Percentiles rank a stretch among this genome's conserved stretches.
Conservation (phyloP, 306 rosid species). For the Medicago ruthenica region DNA sequence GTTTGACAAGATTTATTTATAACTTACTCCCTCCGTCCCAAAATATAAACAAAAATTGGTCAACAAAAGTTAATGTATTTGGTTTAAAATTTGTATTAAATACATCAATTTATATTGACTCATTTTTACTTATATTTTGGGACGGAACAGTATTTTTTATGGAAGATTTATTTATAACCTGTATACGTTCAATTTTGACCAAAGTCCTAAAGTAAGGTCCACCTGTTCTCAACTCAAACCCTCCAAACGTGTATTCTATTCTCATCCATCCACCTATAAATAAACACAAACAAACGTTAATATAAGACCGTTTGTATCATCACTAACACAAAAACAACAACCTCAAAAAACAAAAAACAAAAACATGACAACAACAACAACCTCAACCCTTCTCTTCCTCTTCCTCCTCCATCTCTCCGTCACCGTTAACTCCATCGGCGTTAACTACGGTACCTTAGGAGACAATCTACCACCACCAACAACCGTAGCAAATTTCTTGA, state of each 20-base stretch:
- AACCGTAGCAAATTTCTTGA: slow-evolving; percentile 67
- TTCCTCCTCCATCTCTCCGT: slow-evolving; percentile 48
- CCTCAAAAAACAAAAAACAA: slow-evolving; percentile 16
- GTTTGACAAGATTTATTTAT: too few relatives aligned
- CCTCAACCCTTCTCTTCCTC: slow-evolving; percentile 36
- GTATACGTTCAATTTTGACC: slow-evolving; percentile 1
- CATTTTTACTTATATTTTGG: too few relatives aligned
- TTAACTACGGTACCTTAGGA: slow-evolving; percentile 85
- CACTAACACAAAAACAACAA: too few relatives aligned
- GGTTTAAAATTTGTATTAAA: too few relatives aligned
- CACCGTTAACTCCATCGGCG: slow-evolving; percentile 65
- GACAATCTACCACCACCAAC: slow-evolving; percentile 77
- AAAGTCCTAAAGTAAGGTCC: neutral
- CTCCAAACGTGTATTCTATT: neutral
- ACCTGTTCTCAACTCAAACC: neutral
- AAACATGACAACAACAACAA: slow-evolving; percentile 28
- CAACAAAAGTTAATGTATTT: too few relatives aligned
- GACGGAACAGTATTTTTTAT: too few relatives aligned
- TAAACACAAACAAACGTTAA: slow-evolving; percentile 1
- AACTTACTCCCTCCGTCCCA: too few relatives aligned
- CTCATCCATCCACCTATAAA: neutral
- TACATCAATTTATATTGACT: too few relatives aligned
- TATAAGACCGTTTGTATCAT: slow-evolving; percentile 14
- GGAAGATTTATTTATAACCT: neutral
- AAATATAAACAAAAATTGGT: too few relatives aligned